Evolutionary conservation across 2,329 filamentous ascomycete genomes (phyloP), one percentile per base, ranked within the genome.

Genomic region (Penicillium corylophilum): DNA sequence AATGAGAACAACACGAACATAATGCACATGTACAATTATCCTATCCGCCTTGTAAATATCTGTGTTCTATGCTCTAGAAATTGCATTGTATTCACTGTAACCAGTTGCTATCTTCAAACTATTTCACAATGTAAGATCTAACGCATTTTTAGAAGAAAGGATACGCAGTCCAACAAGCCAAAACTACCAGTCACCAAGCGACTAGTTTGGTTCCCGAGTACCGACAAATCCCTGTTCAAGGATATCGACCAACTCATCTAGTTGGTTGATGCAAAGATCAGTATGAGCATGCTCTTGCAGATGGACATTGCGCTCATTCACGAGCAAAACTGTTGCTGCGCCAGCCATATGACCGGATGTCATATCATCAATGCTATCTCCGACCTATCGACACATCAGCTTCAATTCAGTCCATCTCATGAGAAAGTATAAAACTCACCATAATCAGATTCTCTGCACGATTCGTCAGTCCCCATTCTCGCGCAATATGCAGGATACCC

Each of bases 301-400:
- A 58, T 87, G 79, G 49, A 71, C 71, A 67, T 96, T 96, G n/a
- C 81, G 85, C n/a, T 89, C 84, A 64, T 95, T 95, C 15, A 87
- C 80, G 40, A 99, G 77, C 67, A 97, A 68, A n/a, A 97, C 91
- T 0, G 94, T 97, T 29, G 90, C 88, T 1, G 92, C 90, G 1
- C 93, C 93, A 0, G 93, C 93, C 46, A 79, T 79, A 53, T 87
- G 82, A 0, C 94, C 93, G 1, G 93, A 90, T 7, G 87, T 89
- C 84, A 97, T 95, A 68, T 99, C 94, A 69, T 97, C 94, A 49
- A 95, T 84, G 15, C 87, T 91, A 67, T 93, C 89, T 4, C 89
- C 89, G 20, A 79, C 76, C 77, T 74, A 63, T 46, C 46, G 55
- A 20, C 20, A 18, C 26, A 12, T 33, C 16, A 43, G 31, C 10